Conservation (phyloP, 805 yeast genomes). For the Starmerella vaccinii region DNA sequence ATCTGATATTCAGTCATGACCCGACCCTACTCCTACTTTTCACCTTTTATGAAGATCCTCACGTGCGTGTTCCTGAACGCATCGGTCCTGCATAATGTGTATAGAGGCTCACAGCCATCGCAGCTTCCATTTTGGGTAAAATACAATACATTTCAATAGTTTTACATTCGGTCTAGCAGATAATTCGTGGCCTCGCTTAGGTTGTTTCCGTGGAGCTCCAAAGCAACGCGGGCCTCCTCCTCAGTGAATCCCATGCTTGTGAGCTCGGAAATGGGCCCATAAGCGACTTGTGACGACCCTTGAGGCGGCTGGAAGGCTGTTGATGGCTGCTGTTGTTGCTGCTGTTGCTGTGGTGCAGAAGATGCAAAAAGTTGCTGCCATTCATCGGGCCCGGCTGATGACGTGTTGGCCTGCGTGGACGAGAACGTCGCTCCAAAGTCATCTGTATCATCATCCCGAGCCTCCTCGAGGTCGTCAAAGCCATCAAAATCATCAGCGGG, state of each 20-base stretch:
- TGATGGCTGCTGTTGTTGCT: neutral
- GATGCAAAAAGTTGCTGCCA: conserved; percentile 85
- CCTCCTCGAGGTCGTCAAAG: conserved; percentile 33
- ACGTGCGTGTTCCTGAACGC: no score
- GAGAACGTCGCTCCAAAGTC: conserved; percentile 23
- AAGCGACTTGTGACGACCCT: conserved; percentile 43
- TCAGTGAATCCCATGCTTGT: conserved; percentile 82
- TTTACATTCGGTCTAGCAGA: conserved; percentile 44
- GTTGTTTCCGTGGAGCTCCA: conserved; percentile 60
- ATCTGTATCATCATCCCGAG: conserved; percentile 29
- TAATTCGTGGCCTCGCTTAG: conserved; percentile 80
- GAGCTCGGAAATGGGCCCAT: conserved; percentile 39
- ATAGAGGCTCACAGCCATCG: no score
- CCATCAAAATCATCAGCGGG: conserved; percentile 27
- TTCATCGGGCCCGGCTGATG: conserved; percentile 45
- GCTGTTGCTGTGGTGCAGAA: neutral
- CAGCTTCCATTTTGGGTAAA: no score
- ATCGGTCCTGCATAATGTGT: no score
- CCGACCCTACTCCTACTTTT: neutral
- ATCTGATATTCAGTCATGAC: conserved; percentile 5
- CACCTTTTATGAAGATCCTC: neutral
- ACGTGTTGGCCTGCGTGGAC: conserved; percentile 7
- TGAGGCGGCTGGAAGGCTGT: neutral
- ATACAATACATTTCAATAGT: neutral
- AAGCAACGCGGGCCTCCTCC: conserved; percentile 55